Percentiles rank a stretch among this genome's conserved stretches.
phyloP scores from a whole-genome alignment of 257 asterid species.

The Coffea eugenioides region DNA sequence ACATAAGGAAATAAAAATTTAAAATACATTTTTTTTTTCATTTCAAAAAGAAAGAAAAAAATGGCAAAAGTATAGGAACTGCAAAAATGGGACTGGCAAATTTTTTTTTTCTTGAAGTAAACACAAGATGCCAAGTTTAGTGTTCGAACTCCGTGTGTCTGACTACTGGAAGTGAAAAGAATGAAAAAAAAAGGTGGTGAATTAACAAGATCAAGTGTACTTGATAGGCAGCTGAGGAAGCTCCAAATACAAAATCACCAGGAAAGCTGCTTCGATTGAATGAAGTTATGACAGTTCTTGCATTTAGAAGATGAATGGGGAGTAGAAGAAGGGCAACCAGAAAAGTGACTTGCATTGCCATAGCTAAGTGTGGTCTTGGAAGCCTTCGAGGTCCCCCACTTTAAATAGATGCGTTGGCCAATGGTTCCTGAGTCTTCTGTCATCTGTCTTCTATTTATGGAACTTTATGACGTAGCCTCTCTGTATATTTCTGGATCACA shows the following conservation, averaged over 20 bases:
- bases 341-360: not conserved
- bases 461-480: too few species aligned
- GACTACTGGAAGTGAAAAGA: too few species aligned
- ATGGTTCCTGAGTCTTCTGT: not conserved
- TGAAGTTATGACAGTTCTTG: not conserved
- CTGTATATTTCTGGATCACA: too few species aligned
- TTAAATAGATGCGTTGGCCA: not conserved
- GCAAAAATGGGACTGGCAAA: too few species aligned
- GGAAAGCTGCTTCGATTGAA: constrained; percentile 16
- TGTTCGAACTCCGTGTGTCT: too few species aligned
- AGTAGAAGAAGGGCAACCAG: not conserved
- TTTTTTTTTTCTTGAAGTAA: too few species aligned
- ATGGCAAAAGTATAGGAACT: too few species aligned
- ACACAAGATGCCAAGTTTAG: too few species aligned
- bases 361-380: not conserved
- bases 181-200: too few species aligned
- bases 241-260: constrained; percentile 3
- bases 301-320: not conserved
- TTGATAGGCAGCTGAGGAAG: constrained; percentile 10
- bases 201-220: not conserved
- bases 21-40: too few species aligned
- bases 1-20: not conserved
- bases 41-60: too few species aligned
- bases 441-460: too few species aligned
- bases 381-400: not conserved